phyloP scores from a whole-genome alignment of 2,329 filamentous ascomycete genomes.

The Aphanocladium album region DNA sequence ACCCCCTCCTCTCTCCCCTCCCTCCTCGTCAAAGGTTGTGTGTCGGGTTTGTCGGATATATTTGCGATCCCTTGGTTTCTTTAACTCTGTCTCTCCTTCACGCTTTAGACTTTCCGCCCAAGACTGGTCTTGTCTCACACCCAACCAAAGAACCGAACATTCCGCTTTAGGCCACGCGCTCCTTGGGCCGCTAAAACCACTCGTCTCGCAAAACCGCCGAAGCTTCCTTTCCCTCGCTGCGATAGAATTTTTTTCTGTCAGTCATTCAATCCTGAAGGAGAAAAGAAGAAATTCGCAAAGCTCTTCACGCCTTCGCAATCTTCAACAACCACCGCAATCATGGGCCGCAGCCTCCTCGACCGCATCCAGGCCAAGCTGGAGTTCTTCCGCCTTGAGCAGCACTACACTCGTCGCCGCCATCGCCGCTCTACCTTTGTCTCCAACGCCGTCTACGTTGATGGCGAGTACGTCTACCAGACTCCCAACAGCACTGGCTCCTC shows the following conservation, averaged over 20 bases:
- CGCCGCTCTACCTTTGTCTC: constrained; percentile 86
- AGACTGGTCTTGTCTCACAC: not conserved
- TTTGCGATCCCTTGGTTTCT: not conserved
- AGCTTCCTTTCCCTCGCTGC: not conserved
- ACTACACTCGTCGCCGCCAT: constrained; percentile 82
- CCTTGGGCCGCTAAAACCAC: not conserved
- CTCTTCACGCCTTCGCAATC: too few relatives aligned
- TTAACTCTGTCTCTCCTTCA: constrained; percentile 4
- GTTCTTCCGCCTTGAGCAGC: constrained; percentile 90
- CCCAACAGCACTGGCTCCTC: constrained; percentile 56
- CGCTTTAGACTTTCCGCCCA: not conserved
- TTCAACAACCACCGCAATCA: constrained; percentile 18
- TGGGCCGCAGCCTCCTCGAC: constrained; percentile 51
- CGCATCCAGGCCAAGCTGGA: constrained; percentile 69
- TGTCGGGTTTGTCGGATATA: not conserved
- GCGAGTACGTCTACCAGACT: constrained; percentile 83
- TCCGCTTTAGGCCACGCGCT: not conserved
- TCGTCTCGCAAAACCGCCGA: not conserved
- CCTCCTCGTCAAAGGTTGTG: not conserved
- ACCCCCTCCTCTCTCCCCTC: too few relatives aligned
- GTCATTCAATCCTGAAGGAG: not conserved
- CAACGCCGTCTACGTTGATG: constrained; percentile 88
- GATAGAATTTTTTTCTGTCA: not conserved
- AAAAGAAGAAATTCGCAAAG: not conserved
- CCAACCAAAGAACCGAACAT: not conserved